Conservation (phyloP, 2,329 filamentous ascomycete species). For the Alternaria infectoria region DNA sequence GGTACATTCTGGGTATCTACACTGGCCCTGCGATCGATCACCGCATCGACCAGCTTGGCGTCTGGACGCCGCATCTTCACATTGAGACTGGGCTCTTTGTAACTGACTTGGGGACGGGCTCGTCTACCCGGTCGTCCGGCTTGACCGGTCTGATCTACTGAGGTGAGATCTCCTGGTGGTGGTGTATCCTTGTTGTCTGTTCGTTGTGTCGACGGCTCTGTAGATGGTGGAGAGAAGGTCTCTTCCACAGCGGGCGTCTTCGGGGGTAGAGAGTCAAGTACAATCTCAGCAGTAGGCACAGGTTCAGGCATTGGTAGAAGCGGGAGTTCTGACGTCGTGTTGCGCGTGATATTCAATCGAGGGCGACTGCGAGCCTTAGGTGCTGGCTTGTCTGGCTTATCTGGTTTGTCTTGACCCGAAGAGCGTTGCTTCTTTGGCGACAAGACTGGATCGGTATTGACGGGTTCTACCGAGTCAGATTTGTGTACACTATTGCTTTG, state of each 20-base stretch:
- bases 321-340: conserved; percentile 26
- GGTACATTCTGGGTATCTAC: conserved; percentile 31
- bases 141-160: conserved; percentile 40
- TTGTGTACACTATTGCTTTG: conserved; percentile 12
- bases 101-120: conserved; percentile 55
- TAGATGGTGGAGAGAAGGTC: conserved; percentile 54
- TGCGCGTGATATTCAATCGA: conserved; percentile 35
- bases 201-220: conserved; percentile 49
- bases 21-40: conserved; percentile 39
- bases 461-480: conserved; percentile 51
- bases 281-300: conserved; percentile 35
- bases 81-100: conserved; percentile 56
- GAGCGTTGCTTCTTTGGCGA: conserved; percentile 50
- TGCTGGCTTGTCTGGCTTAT: conserved; percentile 29
- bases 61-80: conserved; percentile 58
- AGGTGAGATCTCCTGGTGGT: conserved; percentile 49
- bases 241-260: conserved; percentile 48
- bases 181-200: conserved; percentile 52
- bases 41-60: conserved; percentile 55
- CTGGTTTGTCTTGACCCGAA: conserved; percentile 32
- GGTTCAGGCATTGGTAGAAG: conserved; percentile 29
- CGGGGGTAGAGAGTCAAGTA: conserved; percentile 46
- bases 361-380: conserved; percentile 30
- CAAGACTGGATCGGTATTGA: conserved; percentile 56
- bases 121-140: conserved; percentile 52